Conservation (phyloP, 75 land plant species). For the Pinus tabuliformis region DNA sequence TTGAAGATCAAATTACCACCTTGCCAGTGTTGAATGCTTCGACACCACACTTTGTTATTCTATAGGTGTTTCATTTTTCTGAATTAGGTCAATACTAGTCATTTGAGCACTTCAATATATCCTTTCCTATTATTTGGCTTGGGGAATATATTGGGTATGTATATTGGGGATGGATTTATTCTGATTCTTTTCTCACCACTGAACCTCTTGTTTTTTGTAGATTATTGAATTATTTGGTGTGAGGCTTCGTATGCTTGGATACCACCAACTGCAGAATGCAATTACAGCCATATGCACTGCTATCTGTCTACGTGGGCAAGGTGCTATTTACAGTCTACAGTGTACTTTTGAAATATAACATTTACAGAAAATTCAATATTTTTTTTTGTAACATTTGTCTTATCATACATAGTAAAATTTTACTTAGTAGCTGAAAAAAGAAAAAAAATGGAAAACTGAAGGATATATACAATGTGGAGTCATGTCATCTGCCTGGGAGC, state of each 20-base stretch:
- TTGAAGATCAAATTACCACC: neutral
- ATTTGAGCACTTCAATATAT: neutral
- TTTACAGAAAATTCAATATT: too few species aligned
- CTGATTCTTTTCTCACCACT: neutral
- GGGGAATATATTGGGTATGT: neutral
- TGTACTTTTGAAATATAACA: too few species aligned
- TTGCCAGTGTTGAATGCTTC: neutral
- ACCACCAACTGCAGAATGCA: slow-evolving; percentile 89
- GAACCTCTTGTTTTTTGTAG: slow-evolving; percentile 27
- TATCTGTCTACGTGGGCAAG: slow-evolving; percentile 74
- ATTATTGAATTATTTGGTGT: slow-evolving; percentile 44
- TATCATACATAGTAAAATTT: too few species aligned
- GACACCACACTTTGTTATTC: neutral
- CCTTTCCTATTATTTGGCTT: neutral
- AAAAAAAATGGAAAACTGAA: too few species aligned
- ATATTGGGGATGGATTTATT: neutral
- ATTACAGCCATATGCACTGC: slow-evolving; percentile 74
- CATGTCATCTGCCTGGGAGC: too few species aligned
- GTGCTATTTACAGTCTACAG: slow-evolving; percentile 16
- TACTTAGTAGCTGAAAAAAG: too few species aligned
- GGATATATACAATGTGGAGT: too few species aligned
- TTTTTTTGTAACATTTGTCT: too few species aligned
- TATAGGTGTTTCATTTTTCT: neutral
- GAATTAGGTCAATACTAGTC: neutral
- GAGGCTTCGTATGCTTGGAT: slow-evolving; percentile 65